Evolutionary conservation across 257 asterid genomes (phyloP).

Genomic region (Gardenia jasminoides): DNA sequence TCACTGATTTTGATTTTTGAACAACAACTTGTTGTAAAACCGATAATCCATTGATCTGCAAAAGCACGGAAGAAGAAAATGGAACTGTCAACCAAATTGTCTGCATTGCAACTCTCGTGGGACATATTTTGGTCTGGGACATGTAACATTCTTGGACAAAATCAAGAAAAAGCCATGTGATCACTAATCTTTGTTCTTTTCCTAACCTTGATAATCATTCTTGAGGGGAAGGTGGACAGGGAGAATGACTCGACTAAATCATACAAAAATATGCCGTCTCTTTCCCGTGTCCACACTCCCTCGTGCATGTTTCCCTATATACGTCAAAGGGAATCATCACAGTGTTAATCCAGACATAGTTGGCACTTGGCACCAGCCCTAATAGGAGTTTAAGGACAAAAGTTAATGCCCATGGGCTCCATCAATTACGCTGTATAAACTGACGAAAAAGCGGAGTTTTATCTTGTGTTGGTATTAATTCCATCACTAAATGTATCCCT

Average conservation of each 20-base stretch:
- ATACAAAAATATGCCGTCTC: slow-evolving; percentile 18
- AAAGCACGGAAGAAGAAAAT: background rate
- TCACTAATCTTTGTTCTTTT: background rate
- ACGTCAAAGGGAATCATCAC: background rate
- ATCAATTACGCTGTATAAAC: background rate
- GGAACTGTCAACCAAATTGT: background rate
- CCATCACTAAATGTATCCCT: background rate
- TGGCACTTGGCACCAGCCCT: background rate
- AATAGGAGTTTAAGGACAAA: background rate
- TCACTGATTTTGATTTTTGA: background rate
- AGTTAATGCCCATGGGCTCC: background rate
- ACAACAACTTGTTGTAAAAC: background rate
- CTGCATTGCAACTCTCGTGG: slow-evolving; percentile 19
- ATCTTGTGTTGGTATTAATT: too few species aligned
- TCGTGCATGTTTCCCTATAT: background rate
- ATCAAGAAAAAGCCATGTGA: slow-evolving; percentile 11
- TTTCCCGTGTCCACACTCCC: slow-evolving; percentile 7
- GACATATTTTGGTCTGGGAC: slow-evolving; percentile 19
- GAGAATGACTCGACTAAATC: slow-evolving; percentile 25
- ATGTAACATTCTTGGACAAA: slow-evolving; percentile 19
- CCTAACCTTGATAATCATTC: background rate
- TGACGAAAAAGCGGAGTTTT: background rate
- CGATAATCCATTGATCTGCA: background rate
- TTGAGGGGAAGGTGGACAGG: slow-evolving; percentile 11
- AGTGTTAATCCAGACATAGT: background rate